These are phyloP conservation scores for Phialocephala subalpina DNA, from an alignment of 2,329 filamentous ascomycete genomes.

Conservation along the genomic window DNA sequence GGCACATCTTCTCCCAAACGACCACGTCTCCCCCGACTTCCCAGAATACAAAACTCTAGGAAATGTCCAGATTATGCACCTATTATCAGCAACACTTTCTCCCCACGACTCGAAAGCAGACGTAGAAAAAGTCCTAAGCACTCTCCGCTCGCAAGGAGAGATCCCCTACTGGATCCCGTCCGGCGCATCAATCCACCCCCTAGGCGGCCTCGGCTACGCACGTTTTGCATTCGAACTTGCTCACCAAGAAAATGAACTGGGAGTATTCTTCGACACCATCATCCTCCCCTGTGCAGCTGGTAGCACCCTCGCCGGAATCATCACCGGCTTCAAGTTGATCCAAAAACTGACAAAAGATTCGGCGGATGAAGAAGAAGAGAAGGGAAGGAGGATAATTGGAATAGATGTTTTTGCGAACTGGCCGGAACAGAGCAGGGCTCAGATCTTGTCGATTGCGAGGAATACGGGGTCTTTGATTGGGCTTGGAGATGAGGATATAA, in stretches of 20 bases:
- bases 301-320: slow-evolving; percentile 4
- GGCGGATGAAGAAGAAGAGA: not conserved
- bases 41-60: not conserved
- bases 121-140: not conserved
- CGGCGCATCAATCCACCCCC: slow-evolving; percentile 7
- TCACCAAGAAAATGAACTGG: not conserved
- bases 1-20: slow-evolving; percentile 7
- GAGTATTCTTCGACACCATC: not conserved
- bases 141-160: not conserved
- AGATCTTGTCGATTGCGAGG: not conserved
- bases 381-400: not conserved
- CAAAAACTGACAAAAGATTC: not conserved
- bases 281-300: not conserved
- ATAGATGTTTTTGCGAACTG: not conserved
- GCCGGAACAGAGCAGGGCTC: not conserved
- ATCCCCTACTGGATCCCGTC: slow-evolving; percentile 18
- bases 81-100: not conserved
- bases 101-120: not conserved
- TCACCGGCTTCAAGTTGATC: slow-evolving; percentile 7
- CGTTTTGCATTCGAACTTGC: slow-evolving; percentile 17
- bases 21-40: not conserved
- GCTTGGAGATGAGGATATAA: slow-evolving; percentile 1
- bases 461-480: not conserved
- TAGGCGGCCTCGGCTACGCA: slow-evolving; percentile 17
- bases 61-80: slow-evolving; percentile 10